Percentiles rank a stretch among this genome's conserved stretches.
Evolutionary conservation across 2,329 filamentous ascomycete species (phyloP).

Genomic region (Colletotrichum sp.): DNA sequence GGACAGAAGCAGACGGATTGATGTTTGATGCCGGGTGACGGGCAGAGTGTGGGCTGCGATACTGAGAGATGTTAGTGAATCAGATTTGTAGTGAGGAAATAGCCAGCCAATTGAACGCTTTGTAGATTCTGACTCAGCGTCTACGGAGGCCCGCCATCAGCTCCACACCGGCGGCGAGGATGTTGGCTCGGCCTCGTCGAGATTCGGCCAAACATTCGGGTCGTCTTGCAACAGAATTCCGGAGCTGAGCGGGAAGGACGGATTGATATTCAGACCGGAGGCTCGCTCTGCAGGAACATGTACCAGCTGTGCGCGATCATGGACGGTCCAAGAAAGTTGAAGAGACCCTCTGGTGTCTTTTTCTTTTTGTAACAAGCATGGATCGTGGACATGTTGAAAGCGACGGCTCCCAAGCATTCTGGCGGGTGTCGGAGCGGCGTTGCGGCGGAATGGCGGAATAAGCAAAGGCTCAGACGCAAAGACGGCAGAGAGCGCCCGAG

Average conservation of each 20-base stretch:
- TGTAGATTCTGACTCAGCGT: slow-evolving; percentile 1
- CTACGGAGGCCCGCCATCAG: not conserved
- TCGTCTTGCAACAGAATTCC: not conserved
- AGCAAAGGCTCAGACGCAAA: not conserved
- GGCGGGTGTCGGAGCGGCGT: not conserved
- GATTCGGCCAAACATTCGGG: not conserved
- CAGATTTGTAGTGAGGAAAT: not conserved
- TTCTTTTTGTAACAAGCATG: not conserved
- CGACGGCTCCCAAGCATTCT: not conserved
- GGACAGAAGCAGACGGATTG: not conserved
- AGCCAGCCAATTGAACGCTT: not conserved
- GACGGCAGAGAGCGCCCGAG: not conserved
- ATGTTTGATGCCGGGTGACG: not conserved
- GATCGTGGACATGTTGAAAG: not conserved
- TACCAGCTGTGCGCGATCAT: not conserved
- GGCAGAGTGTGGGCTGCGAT: not conserved
- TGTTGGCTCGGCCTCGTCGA: not conserved
- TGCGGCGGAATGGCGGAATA: not conserved
- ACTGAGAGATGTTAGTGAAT: not conserved
- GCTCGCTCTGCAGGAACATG: not conserved
- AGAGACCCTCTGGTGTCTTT: not conserved
- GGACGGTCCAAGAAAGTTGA: not conserved
- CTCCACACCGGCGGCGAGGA: not conserved
- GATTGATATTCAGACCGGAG: not conserved
- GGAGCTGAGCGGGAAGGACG: not conserved